These are phyloP conservation scores for Kokia cookei DNA, from an alignment of 441 rosid genomes.

Conservation along the genomic window DNA sequence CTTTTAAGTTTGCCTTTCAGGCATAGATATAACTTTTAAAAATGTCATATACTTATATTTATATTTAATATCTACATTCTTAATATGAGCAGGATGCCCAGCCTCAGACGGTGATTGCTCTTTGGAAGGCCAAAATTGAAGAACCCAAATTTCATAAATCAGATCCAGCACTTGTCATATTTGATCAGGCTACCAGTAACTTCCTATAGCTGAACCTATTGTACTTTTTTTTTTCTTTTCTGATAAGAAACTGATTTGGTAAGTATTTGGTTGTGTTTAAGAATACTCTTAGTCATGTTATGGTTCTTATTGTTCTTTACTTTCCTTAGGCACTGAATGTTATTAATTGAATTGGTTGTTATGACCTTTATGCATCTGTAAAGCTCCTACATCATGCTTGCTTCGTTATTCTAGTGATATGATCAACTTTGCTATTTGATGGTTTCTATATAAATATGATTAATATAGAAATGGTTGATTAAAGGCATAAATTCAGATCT, in stretches of 20 bases:
- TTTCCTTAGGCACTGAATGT: not conserved
- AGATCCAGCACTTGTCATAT: conserved; percentile 33
- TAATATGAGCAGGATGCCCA: conserved; percentile 45
- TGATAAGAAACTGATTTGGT: not conserved
- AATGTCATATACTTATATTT: not conserved
- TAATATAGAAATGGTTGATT: not conserved
- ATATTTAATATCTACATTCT: not conserved
- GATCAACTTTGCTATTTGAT: not conserved
- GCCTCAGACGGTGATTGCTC: conserved; percentile 38
- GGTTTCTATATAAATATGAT: not conserved
- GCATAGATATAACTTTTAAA: not conserved
- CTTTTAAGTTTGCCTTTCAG: not conserved
- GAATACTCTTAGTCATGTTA: not conserved
- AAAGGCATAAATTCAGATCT: not conserved
- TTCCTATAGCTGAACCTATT: not conserved
- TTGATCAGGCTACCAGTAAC: conserved; percentile 45
- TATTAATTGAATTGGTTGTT: not conserved
- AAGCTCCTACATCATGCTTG: conserved; percentile 1
- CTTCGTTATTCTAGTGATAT: not conserved
- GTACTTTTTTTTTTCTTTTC: not conserved
- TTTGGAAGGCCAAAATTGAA: conserved; percentile 55
- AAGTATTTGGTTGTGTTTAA: not conserved
- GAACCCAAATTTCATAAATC: conserved; percentile 43
- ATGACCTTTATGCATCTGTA: not conserved
- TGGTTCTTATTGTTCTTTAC: not conserved